These are phyloP conservation scores for Globisporangium middletonii DNA, from an alignment of 352 stramenopile genomes.

Conservation along the genomic window DNA sequence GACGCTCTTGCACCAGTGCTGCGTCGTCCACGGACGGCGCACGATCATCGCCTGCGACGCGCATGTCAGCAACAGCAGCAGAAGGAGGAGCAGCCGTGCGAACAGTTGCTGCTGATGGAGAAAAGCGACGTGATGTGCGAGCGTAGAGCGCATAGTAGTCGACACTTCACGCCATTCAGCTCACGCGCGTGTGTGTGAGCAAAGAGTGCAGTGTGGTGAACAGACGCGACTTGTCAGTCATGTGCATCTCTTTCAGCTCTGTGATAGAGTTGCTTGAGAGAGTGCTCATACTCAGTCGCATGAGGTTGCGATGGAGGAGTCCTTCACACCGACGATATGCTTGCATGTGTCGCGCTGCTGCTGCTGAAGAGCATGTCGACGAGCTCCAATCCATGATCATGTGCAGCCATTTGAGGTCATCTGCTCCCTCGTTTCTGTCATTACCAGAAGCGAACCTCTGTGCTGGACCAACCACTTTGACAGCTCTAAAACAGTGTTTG, in stretches of 20 bases:
- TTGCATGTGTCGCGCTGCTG: not conserved
- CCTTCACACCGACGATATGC: too few species aligned
- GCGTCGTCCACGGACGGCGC: conserved; percentile 75
- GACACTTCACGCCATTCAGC: too few species aligned
- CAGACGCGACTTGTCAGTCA: not conserved
- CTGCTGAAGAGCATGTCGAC: not conserved
- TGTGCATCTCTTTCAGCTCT: too few species aligned
- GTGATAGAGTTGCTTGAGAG: too few species aligned
- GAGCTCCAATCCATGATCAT: not conserved
- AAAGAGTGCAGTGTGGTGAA: not conserved
- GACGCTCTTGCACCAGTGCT: conserved; percentile 86
- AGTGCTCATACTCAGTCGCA: too few species aligned
- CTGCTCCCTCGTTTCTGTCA: not conserved
- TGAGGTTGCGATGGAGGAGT: too few species aligned
- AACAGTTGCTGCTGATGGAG: too few species aligned
- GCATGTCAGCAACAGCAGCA: not conserved
- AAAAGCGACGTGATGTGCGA: not conserved
- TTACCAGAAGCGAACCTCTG: not conserved
- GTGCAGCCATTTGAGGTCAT: not conserved
- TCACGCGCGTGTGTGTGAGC: too few species aligned
- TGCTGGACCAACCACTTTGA: not conserved
- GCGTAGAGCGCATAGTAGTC: not conserved
- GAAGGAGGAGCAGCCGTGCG: not conserved
- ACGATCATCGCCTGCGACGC: conserved; percentile 48
- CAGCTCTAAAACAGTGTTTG: too few species aligned